Evolutionary conservation across 108 stramenopile species (phyloP).

Genomic region (Schizochytrium sp.): DNA sequence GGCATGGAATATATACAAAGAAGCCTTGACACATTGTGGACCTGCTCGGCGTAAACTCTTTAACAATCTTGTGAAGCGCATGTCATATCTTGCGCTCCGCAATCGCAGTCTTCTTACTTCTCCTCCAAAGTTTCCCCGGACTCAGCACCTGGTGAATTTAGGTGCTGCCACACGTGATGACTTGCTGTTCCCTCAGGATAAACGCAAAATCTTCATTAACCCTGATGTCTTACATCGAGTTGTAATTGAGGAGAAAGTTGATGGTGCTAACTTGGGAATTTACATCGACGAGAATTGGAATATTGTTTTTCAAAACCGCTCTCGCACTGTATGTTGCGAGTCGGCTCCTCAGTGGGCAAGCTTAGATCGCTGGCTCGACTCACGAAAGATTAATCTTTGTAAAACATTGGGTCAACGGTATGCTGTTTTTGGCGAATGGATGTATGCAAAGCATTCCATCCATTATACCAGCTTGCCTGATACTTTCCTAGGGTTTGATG

Average conservation of each 20-base stretch:
- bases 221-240: background rate
- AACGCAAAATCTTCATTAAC: conserved; percentile 38
- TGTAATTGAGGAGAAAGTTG: conserved; percentile 74
- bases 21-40: too few relatives aligned
- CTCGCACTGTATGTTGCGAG: conserved; percentile 68
- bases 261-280: conserved; percentile 78
- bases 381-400: conserved; percentile 63
- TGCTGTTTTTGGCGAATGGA: conserved; percentile 76
- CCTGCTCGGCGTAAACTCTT: background rate
- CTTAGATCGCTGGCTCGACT: conserved; percentile 63
- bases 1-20: too few relatives aligned
- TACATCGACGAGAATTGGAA: conserved; percentile 42
- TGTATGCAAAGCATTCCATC: conserved; percentile 72
- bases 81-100: background rate
- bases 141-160: conserved; percentile 39
- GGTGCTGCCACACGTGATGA: conserved; percentile 62
- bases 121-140: conserved; percentile 63
- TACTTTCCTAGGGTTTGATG: conserved; percentile 75
- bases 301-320: conserved; percentile 73
- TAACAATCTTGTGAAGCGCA: background rate
- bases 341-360: conserved; percentile 40
- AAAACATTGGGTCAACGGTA: conserved; percentile 61
- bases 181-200: conserved; percentile 3
- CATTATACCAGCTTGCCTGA: conserved; percentile 71
- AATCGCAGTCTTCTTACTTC: background rate